Base-by-base conservation (phyloP, 2,329 filamentous ascomycete species). In the Scolecobasidium constrictum region DNA sequence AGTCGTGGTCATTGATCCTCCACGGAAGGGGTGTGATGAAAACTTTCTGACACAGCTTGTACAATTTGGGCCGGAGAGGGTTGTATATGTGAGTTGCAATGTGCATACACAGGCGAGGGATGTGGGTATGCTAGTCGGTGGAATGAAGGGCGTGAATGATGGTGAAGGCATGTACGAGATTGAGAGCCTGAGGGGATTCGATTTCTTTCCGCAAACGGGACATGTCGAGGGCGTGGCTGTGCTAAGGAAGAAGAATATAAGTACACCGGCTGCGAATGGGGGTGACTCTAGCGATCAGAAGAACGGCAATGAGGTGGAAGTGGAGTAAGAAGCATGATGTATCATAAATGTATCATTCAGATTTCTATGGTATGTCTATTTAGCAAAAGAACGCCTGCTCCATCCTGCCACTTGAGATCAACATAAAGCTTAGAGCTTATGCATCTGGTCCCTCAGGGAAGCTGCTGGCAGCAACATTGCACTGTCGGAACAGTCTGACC, bases 101-200 rank as follows among this genome's bases (percentile, higher is more conserved):
- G 92, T 98, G 50, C 92, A 98, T 59, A 96, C 90, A 6, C 92
- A 96, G 71, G 92, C 92, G 12, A 70, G 92, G 42, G 92, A 98
- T 62, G 80, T 98, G 1, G 92, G 88, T 0, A 77, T 90, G 47
- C 64, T 98, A 54, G 86, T 96, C 1, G 73, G 81, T 26, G 87
- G 88, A 1, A 63, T 76, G 54, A 59, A 61, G 37, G 56, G 60
- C 13, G 54, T 62, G 15, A 57, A 64, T 49, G 56, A 54, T 35
- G 52, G 59, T 12, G 57, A 47, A 47, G 57, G 53, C 11, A 48
- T 16, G 54, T 98, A 95, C 63, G 77, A 81, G 60, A 84, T 98
- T 58, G 90, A 96, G 71, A 94, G 84, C 56, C 63, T 98, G 37
- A 73, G 83, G 38, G 92, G 90, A 0, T 96, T 96, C 56, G 92